phyloP scores from a whole-genome alignment of 129 eudicot species.

The Solidago caesia region DNA sequence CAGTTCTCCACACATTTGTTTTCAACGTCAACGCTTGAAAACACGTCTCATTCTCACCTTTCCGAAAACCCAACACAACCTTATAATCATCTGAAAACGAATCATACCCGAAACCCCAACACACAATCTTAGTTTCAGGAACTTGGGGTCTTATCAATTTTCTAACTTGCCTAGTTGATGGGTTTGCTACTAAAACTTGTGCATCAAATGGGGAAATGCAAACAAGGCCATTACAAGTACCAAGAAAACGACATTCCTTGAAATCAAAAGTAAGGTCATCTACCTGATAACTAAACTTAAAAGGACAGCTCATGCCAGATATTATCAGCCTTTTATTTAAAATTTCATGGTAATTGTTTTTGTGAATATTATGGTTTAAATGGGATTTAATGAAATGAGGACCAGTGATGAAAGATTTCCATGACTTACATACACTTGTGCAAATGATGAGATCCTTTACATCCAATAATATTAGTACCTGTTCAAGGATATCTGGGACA shows the following conservation, averaged over 20 bases:
- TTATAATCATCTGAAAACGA: background rate
- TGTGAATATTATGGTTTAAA: background rate
- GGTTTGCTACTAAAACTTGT: background rate
- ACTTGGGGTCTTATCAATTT: background rate
- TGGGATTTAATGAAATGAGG: background rate
- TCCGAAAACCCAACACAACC: background rate
- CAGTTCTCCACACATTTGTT: background rate
- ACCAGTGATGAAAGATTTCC: background rate
- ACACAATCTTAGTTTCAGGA: background rate
- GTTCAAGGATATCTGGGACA: background rate
- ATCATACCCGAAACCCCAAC: conserved; percentile 14
- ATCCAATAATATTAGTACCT: background rate
- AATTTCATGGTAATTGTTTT: background rate
- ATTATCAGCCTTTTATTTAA: background rate
- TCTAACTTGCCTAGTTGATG: conserved; percentile 7
- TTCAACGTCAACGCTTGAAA: background rate
- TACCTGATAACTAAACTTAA: background rate
- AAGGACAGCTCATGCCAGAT: background rate
- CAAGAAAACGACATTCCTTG: background rate
- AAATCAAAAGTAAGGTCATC: background rate
- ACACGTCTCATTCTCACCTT: background rate
- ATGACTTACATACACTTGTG: background rate
- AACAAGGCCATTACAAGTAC: conserved; percentile 4
- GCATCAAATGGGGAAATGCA: background rate
- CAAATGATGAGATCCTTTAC: background rate